Evolutionary conservation across 2,329 filamentous ascomycete species (phyloP).

Genomic region (Pseudogymnoascus sp.): DNA sequence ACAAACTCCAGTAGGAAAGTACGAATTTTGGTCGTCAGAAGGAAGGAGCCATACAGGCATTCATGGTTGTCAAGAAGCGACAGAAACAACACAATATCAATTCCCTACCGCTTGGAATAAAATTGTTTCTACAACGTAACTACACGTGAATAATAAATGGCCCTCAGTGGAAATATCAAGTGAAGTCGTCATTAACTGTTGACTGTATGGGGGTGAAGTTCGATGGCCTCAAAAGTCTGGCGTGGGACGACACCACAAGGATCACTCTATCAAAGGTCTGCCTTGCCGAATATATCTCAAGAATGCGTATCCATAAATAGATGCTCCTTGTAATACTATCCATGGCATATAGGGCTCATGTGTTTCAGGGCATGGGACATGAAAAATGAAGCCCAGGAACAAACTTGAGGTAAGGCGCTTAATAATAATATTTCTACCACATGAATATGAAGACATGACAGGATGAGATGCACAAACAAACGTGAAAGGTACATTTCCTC

Average conservation of each 20-base stretch:
- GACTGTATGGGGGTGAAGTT: too few relatives aligned
- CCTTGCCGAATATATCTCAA: not conserved
- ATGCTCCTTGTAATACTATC: not conserved
- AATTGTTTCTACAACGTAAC: not conserved
- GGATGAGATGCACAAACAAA: not conserved
- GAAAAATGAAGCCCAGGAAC: not conserved
- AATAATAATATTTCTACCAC: not conserved
- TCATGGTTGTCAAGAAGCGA: not conserved
- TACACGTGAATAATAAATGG: not conserved
- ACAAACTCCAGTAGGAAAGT: not conserved
- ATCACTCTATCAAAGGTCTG: not conserved
- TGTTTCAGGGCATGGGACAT: not conserved
- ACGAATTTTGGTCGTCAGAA: not conserved
- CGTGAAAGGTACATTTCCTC: not conserved
- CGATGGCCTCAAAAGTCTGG: too few relatives aligned
- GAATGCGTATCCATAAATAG: not conserved
- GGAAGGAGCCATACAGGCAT: not conserved
- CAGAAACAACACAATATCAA: not conserved
- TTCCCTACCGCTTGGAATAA: not conserved
- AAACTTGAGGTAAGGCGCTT: not conserved
- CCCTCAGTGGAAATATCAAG: not conserved
- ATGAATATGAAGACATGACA: not conserved
- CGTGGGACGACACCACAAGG: not conserved
- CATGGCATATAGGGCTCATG: not conserved
- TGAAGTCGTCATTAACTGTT: not conserved